A percentile compares a stretch with the other conserved stretches of the same genome.
Evolutionary conservation across 805 yeast genomes (phyloP).

Genomic region (Cyberlindnera amylophila): DNA sequence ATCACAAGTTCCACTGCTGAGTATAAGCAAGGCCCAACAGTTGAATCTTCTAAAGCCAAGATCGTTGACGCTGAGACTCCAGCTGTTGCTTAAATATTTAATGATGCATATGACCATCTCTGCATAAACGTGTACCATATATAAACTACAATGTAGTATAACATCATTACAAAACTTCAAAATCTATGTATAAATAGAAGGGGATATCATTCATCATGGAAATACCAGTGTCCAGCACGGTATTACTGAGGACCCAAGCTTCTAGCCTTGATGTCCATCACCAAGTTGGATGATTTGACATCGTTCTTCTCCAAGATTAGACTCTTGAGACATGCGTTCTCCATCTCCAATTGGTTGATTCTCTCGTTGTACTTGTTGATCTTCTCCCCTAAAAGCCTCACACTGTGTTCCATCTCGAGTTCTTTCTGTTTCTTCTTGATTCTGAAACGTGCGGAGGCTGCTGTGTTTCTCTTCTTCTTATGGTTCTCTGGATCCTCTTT

Average conservation of each 20-base stretch:
- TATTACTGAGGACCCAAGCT: neutral
- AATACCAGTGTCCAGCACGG: neutral
- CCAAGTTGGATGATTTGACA: constrained; percentile 35
- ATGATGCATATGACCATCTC: too few species aligned
- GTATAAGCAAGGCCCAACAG: constrained; percentile 28
- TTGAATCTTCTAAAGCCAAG: constrained; percentile 13
- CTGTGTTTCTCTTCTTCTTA: constrained; percentile 56
- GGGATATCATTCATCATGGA: neutral
- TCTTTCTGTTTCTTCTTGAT: constrained; percentile 58
- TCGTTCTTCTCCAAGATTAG: constrained; percentile 51
- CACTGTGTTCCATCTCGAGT: constrained; percentile 51
- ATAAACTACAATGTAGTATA: too few species aligned
- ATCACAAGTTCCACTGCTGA: constrained; percentile 42
- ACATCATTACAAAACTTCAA: too few species aligned
- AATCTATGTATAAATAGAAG: too few species aligned
- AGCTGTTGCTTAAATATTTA: neutral
- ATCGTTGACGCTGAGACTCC: constrained; percentile 9
- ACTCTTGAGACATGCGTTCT: constrained; percentile 53
- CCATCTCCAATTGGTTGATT: constrained; percentile 56
- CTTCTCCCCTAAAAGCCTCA: constrained; percentile 40
- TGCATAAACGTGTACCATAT: too few species aligned
- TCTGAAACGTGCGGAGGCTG: constrained; percentile 63
- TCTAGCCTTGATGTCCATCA: constrained; percentile 35
- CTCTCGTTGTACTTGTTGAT: constrained; percentile 43
- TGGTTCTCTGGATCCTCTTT: constrained; percentile 28